Evolutionary conservation across 1,139 yeast genomes (phyloP), one percentile per base, ranked within the genome.

Genomic region (Candida glucosophila): DNA sequence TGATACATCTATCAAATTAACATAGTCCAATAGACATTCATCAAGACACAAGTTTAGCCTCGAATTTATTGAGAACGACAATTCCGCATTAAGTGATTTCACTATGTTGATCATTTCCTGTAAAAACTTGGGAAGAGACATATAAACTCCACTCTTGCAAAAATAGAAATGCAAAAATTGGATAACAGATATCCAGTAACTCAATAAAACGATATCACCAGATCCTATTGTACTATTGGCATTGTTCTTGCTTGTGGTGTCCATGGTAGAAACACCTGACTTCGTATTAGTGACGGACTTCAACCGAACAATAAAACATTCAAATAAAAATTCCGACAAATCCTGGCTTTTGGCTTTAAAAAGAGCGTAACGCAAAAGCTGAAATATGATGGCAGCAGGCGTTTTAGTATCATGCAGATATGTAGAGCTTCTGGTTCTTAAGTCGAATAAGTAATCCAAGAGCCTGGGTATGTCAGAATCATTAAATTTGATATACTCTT

Each of bases 181-280:
- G 22, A 77, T 44, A 8, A 73, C 73, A 4, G 85, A 69, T 20
- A 80, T 60, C 88, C 90, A 79, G 43, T 78, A 79, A 34, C 88
- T 76, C 30, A 77, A 64, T 19, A 67, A 49, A 6, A 79, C 82
- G 29, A 80, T 76, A 44, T 80, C 88, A 13, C 81, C 78, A 6
- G 64, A 53, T 1, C 70, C 70, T 5, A 50, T 52, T 3, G 47
- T 36, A 4, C 47, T 29, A 4, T 29, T 27, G 12, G 32, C 32
- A 15, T 44, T 45, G 22, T 49, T 54, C 26, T 49, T 53, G 11
- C 49, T 41, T 5, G 64, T 62, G n/a, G n/a, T n/a, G n/a, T n/a
- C n/a, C 49, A 64, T 56, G 35, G 64, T 68, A 32, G 71, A 65
- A 4, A 71, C 73, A 1, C 81, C 82, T 7, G 77, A 68, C 34